A percentile compares a stretch with the other conserved stretches of the same genome.
These are phyloP conservation scores for Bretschneidera sinensis DNA, from an alignment of 345 rosid species.

Conservation along the genomic window DNA sequence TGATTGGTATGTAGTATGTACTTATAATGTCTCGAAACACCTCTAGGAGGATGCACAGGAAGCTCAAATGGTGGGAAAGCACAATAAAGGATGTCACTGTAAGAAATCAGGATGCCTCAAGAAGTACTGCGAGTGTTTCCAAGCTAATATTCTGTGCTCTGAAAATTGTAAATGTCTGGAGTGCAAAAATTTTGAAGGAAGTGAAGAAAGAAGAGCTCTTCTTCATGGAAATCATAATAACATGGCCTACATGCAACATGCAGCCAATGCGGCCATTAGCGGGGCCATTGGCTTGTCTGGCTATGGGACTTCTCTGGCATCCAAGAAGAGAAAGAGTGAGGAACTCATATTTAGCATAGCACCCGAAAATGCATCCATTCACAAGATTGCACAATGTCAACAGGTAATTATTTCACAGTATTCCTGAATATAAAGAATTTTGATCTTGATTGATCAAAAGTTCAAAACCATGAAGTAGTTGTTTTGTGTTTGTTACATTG, in stretches of 20 bases:
- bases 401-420: conserved; percentile 31
- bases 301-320: conserved; percentile 33
- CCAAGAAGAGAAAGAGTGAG: conserved; percentile 54
- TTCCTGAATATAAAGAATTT: conserved; percentile 9
- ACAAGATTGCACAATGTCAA: conserved; percentile 21
- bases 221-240: conserved; percentile 40
- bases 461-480: background rate
- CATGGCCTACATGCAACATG: conserved; percentile 45
- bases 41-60: conserved; percentile 49
- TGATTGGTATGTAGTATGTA: too few relatives aligned
- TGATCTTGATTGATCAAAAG: background rate
- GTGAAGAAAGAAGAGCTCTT: conserved; percentile 55
- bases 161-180: conserved; percentile 84
- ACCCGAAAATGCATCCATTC: conserved; percentile 25
- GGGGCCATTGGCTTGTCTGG: conserved; percentile 65
- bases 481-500: background rate
- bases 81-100: conserved; percentile 87
- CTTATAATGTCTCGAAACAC: conserved; percentile 14
- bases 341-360: conserved; percentile 28
- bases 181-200: conserved; percentile 78
- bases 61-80: conserved; percentile 52
- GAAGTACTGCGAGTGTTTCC: conserved; percentile 92
- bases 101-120: conserved; percentile 89
- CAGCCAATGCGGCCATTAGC: conserved; percentile 66
- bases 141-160: conserved; percentile 74